phyloP scores from a whole-genome alignment of 179 eudicot species.

The Corrigiola litoralis region DNA sequence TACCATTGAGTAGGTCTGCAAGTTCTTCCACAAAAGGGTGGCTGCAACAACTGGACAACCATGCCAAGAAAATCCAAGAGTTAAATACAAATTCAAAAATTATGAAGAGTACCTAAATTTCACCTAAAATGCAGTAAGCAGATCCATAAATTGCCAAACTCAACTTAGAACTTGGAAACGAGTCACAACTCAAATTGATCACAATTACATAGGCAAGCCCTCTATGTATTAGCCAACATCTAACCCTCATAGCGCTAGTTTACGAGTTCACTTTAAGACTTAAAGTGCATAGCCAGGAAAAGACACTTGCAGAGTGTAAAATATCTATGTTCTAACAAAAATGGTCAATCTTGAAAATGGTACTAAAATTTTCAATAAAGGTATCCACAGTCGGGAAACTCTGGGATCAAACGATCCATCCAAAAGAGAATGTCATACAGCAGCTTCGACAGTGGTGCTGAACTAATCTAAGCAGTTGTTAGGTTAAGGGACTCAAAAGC shows the following conservation, averaged over 20 bases:
- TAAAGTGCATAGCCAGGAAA: too few relatives aligned
- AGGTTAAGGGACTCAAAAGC: too few relatives aligned
- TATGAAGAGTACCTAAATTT: not conserved
- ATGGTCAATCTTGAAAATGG: not conserved
- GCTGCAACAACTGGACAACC: constrained; percentile 60
- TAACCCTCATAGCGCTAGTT: not conserved
- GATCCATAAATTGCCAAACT: not conserved
- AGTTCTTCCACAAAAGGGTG: constrained; percentile 63
- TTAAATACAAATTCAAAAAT: not conserved
- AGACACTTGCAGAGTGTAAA: not conserved
- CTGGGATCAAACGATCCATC: not conserved
- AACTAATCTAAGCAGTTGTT: too few relatives aligned
- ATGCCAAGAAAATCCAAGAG: not conserved
- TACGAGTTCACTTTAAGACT: not conserved
- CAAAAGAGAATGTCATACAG: too few relatives aligned
- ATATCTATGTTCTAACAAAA: not conserved
- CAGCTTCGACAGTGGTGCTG: too few relatives aligned
- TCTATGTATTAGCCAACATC: not conserved
- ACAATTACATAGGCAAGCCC: not conserved
- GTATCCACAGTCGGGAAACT: not conserved
- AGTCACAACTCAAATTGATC: not conserved
- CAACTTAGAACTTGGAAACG: not conserved
- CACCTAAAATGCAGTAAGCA: not conserved
- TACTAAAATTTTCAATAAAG: not conserved
- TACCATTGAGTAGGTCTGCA: constrained; percentile 71